A percentile compares a stretch with the other conserved stretches of the same genome.
phyloP scores from a whole-genome alignment of 1,139 yeast genomes.

The Hemisphaericaspora subhashii region DNA sequence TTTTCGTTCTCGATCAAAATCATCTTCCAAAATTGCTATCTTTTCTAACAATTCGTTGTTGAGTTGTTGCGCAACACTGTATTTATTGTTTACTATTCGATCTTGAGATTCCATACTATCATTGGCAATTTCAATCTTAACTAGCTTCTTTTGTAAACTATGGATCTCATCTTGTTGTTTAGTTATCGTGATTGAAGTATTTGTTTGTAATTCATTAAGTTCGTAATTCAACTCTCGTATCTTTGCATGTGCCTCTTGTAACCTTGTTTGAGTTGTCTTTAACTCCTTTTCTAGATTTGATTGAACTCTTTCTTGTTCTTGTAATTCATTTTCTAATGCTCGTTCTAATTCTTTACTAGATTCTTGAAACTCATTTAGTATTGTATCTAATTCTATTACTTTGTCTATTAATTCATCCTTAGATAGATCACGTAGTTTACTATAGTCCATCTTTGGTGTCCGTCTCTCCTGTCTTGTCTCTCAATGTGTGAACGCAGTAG shows the following conservation, averaged over 20 bases:
- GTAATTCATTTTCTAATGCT: slow-evolving; percentile 46
- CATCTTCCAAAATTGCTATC: slow-evolving; percentile 43
- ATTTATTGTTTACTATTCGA: slow-evolving; percentile 32
- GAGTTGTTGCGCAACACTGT: slow-evolving; percentile 36
- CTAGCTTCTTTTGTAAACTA: slow-evolving; percentile 31
- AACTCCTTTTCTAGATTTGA: slow-evolving; percentile 17
- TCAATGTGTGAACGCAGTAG: not conserved
- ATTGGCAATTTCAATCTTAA: slow-evolving; percentile 41
- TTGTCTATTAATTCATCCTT: slow-evolving; percentile 30
- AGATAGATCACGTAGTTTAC: slow-evolving; percentile 14
- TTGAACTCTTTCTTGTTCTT: slow-evolving; percentile 31
- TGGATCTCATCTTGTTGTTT: slow-evolving; percentile 23
- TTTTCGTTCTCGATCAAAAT: slow-evolving; percentile 35
- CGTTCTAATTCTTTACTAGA: slow-evolving; percentile 45
- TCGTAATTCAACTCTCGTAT: slow-evolving; percentile 21
- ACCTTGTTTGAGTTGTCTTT: slow-evolving; percentile 9
- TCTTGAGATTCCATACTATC: slow-evolving; percentile 45
- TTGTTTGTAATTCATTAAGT: slow-evolving; percentile 23
- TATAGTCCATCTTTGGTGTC: slow-evolving; percentile 6
- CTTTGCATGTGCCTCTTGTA: slow-evolving; percentile 15
- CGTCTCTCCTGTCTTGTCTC: not conserved
- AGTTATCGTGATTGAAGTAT: slow-evolving; percentile 15
- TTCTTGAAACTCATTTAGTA: slow-evolving; percentile 42
- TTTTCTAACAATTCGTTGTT: slow-evolving; percentile 45
- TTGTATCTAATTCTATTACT: slow-evolving; percentile 37